phyloP scores from a whole-genome alignment of 2,329 filamentous ascomycete genomes.

The Cucurbitaria berberidis region DNA sequence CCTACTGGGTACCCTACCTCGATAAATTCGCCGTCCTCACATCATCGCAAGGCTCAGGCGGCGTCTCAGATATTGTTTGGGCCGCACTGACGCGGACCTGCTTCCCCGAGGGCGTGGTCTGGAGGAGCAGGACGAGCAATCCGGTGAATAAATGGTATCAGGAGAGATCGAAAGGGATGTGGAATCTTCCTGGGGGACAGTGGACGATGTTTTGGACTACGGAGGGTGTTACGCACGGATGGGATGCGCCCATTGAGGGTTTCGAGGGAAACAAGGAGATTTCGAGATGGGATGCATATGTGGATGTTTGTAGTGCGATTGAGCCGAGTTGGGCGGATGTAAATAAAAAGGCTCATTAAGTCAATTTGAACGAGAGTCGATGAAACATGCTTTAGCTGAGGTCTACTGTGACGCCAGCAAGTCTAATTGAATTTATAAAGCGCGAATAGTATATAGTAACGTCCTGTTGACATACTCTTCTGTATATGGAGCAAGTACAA shows the following conservation, averaged over 20 bases:
- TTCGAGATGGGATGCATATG: conserved; percentile 56
- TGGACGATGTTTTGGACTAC: conserved; percentile 99
- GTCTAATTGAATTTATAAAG: too few species aligned
- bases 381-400: too few species aligned
- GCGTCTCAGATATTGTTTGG: conserved; percentile 95
- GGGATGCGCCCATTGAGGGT: conserved; percentile 59
- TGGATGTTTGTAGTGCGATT: conserved; percentile 56
- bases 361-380: too few species aligned
- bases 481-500: too few species aligned
- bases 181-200: conserved; percentile 78
- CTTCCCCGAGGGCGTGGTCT: conserved; percentile 88
- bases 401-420: too few species aligned
- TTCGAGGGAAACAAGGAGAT: conserved; percentile 53
- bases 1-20: conserved; percentile 78
- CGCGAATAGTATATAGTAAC: too few species aligned
- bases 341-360: conserved; percentile 23
- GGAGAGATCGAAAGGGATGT: conserved; percentile 82
- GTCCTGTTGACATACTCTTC: too few species aligned
- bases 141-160: conserved; percentile 99
- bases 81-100: conserved; percentile 92
- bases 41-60: conserved; percentile 84
- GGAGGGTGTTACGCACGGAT: conserved; percentile 59
- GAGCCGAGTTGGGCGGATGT: conserved; percentile 57
- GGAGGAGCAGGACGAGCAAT: conserved; percentile 88
- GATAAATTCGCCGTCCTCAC: conserved; percentile 97